phyloP scores from a whole-genome alignment of 2,329 filamentous ascomycete species.

The Chrysoporthe puriensis region DNA sequence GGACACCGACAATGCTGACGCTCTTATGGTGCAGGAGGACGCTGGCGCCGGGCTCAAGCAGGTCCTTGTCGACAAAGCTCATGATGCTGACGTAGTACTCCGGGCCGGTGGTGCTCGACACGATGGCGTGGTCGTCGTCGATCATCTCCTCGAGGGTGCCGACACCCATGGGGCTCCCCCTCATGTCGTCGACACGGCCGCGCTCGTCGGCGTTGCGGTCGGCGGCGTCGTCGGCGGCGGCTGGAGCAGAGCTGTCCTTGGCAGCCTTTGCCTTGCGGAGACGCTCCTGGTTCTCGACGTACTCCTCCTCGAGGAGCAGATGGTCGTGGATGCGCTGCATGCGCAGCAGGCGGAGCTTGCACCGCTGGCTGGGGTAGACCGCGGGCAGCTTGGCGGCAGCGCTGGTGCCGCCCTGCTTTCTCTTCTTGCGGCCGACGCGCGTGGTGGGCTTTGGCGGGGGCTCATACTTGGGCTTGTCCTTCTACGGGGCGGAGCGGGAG shows the following conservation, averaged over 20 bases:
- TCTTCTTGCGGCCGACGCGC: conserved; percentile 97
- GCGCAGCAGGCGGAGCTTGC: conserved; percentile 93
- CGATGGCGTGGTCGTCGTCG: conserved; percentile 98
- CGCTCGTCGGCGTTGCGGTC: conserved; percentile 95
- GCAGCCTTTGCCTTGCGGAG: conserved; percentile 88
- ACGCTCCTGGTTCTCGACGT: conserved; percentile 97
- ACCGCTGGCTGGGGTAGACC: conserved; percentile 93
- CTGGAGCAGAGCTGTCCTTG: conserved; percentile 68
- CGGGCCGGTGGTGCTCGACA: conserved; percentile 93
- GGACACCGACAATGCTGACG: conserved; percentile 93
- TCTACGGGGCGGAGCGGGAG: conserved; percentile 56
- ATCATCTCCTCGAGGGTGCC: conserved; percentile 98
- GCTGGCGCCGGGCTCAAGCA: conserved; percentile 93
- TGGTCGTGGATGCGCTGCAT: conserved; percentile 99
- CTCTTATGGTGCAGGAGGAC: conserved; percentile 97
- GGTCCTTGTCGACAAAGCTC: conserved; percentile 99
- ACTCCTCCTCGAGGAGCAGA: conserved; percentile 94
- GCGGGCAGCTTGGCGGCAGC: conserved; percentile 93
- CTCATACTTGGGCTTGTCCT: conserved; percentile 99
- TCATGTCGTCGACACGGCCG: conserved; percentile 95
- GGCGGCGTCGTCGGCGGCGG: conserved; percentile 70
- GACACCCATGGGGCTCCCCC: conserved; percentile 97
- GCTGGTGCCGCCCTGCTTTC: conserved; percentile 89
- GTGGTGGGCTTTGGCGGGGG: conserved; percentile 96
- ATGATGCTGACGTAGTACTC: conserved; percentile 99